These are phyloP conservation scores for Claviceps humidiphila DNA, from an alignment of 2,329 filamentous ascomycete genomes.

Conservation along the genomic window DNA sequence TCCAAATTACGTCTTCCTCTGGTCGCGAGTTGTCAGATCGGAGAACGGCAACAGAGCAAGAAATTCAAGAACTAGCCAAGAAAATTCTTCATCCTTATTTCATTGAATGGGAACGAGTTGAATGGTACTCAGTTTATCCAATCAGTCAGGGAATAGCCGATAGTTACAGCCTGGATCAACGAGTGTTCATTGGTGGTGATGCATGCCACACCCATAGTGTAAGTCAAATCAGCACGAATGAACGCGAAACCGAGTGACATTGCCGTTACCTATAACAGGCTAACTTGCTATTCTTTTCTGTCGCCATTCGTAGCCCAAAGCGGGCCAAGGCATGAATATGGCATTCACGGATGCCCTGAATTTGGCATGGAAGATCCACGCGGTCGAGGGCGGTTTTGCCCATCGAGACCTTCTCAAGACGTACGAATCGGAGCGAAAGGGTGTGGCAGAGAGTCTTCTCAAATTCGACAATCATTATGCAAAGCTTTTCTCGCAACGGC, in stretches of 20 bases:
- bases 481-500: slow-evolving; percentile 72
- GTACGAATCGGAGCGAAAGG: slow-evolving; percentile 76
- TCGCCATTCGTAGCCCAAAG: slow-evolving; percentile 47
- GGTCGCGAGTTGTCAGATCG: slow-evolving; percentile 48
- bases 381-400: slow-evolving; percentile 74
- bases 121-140: slow-evolving; percentile 67
- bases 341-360: slow-evolving; percentile 75
- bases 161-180: slow-evolving; percentile 51
- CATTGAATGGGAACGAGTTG: slow-evolving; percentile 53
- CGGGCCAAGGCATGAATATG: slow-evolving; percentile 70
- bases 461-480: slow-evolving; percentile 84
- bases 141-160: slow-evolving; percentile 63
- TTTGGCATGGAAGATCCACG: slow-evolving; percentile 90
- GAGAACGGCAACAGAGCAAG: slow-evolving; percentile 47
- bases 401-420: slow-evolving; percentile 62
- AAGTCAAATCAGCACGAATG: slow-evolving; percentile 18
- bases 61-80: slow-evolving; percentile 53
- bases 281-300: not conserved
- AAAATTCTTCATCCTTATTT: slow-evolving; percentile 52
- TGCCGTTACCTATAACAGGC: not conserved
- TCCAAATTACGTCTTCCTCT: slow-evolving; percentile 51
- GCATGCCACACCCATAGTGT: slow-evolving; percentile 69
- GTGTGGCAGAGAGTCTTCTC: slow-evolving; percentile 71
- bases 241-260: not conserved
- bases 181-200: slow-evolving; percentile 64